Evolutionary conservation across 1,284 basidiomycete genomes (phyloP).

Genomic region (Cutaneotrichosporon curvatum): DNA sequence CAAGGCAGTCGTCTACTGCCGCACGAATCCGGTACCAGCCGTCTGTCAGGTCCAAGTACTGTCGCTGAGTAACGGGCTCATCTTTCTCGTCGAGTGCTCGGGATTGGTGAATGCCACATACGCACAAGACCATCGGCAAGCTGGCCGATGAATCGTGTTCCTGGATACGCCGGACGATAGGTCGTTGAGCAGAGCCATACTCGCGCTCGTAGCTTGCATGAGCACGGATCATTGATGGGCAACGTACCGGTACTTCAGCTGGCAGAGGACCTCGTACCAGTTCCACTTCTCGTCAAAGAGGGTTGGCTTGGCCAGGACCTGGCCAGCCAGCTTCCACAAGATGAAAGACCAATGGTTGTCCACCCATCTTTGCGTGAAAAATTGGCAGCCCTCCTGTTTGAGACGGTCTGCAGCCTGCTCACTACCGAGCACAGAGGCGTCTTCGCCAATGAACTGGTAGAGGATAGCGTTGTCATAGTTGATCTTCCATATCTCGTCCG

Average conservation of each 20-base stretch:
- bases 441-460: conserved; percentile 56
- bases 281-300: conserved; percentile 61
- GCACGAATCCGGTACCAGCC: conserved; percentile 90
- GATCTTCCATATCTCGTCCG: conserved; percentile 55
- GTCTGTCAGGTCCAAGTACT: conserved; percentile 73
- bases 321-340: conserved; percentile 88
- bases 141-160: conserved; percentile 57
- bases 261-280: conserved; percentile 68
- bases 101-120: conserved; percentile 63
- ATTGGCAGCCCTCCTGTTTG: conserved; percentile 23
- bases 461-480: conserved; percentile 56
- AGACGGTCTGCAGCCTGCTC: conserved; percentile 24
- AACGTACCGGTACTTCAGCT: conserved; percentile 74
- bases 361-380: conserved; percentile 58
- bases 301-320: conserved; percentile 64
- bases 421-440: conserved; percentile 20
- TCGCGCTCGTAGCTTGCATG: conserved; percentile 78
- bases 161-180: conserved; percentile 61
- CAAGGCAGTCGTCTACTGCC: conserved; percentile 64
- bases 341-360: conserved; percentile 85
- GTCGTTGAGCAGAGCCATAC: conserved; percentile 66
- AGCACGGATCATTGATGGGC: neutral
- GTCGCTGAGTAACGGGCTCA: conserved; percentile 34
- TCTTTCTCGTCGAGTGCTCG: conserved; percentile 47
- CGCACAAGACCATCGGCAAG: conserved; percentile 69